Evolutionary conservation across 306 rosid species (phyloP).

Genomic region (Elaeagnus macrophylla): DNA sequence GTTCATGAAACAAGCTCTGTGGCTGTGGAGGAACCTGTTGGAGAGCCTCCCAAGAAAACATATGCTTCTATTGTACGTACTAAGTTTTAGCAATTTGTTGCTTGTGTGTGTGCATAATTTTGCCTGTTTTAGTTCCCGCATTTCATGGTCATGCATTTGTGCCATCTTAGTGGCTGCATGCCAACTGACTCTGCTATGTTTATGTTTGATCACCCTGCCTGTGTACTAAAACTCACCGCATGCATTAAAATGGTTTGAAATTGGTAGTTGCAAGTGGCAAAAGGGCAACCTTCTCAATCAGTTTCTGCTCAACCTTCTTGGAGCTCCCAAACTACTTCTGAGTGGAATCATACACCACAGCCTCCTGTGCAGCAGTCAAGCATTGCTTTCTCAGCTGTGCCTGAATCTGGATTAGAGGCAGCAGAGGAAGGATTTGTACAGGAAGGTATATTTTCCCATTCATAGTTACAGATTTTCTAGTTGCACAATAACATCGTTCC

Average conservation of each 20-base stretch:
- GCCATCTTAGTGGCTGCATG: neutral
- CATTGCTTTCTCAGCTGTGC: conserved; percentile 29
- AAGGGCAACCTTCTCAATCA: conserved; percentile 43
- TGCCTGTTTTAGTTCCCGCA: neutral
- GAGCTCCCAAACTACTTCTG: conserved; percentile 44
- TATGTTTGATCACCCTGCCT: neutral
- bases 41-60: conserved; percentile 73
- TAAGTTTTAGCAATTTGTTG: neutral
- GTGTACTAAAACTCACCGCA: neutral
- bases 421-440: conserved; percentile 57
- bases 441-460: conserved; percentile 53
- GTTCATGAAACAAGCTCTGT: conserved; percentile 40
- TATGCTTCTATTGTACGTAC: conserved; percentile 85
- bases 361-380: conserved; percentile 51
- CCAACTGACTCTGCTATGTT: neutral
- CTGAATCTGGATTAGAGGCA: conserved; percentile 47
- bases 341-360: conserved; percentile 55
- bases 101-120: neutral
- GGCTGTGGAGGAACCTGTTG: conserved; percentile 53
- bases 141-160: neutral
- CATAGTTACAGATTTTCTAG: neutral
- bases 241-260: conserved; percentile 14
- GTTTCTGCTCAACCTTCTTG: conserved; percentile 38
- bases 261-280: conserved; percentile 62
- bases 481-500: neutral